Evolutionary conservation across 352 stramenopile species (phyloP).

Genomic region (Pythium monospermum): DNA sequence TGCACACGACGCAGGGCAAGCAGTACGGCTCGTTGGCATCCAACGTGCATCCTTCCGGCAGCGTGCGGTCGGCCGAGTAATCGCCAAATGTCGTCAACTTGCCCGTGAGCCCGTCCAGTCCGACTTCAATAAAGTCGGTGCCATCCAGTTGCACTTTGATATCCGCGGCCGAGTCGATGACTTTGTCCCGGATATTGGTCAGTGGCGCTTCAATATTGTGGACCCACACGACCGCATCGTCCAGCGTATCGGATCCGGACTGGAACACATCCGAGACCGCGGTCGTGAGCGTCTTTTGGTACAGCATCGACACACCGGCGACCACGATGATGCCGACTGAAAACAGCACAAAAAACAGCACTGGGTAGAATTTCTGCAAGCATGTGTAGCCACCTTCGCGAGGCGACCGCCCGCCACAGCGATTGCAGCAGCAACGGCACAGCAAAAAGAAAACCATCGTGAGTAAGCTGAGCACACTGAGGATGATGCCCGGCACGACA

Average conservation of each 20-base stretch:
- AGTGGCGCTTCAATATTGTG: conserved; percentile 35
- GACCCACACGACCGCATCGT: conserved; percentile 37
- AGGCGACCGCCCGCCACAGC: conserved; percentile 46
- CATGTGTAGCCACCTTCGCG: conserved; percentile 61
- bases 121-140: conserved; percentile 44
- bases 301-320: conserved; percentile 45
- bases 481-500: conserved; percentile 47
- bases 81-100: conserved; percentile 28
- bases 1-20: conserved; percentile 30
- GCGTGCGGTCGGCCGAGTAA: conserved; percentile 21
- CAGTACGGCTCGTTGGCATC: conserved; percentile 25
- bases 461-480: conserved; percentile 51
- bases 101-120: conserved; percentile 23
- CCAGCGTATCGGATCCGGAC: conserved; percentile 30
- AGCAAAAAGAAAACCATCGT: conserved; percentile 70
- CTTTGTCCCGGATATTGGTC: conserved; percentile 33
- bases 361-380: conserved; percentile 58
- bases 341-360: conserved; percentile 67
- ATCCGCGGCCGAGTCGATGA: conserved; percentile 24
- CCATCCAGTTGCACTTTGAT: conserved; percentile 29
- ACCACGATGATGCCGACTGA: conserved; percentile 39
- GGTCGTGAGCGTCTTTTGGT: conserved; percentile 42
- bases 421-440: conserved; percentile 77
- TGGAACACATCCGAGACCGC: conserved; percentile 46
- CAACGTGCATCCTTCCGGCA: conserved; percentile 31